Evolutionary conservation across 352 stramenopile genomes (phyloP), one percentile per base, ranked within the genome.

Genomic region (Pythium dissotocum): DNA sequence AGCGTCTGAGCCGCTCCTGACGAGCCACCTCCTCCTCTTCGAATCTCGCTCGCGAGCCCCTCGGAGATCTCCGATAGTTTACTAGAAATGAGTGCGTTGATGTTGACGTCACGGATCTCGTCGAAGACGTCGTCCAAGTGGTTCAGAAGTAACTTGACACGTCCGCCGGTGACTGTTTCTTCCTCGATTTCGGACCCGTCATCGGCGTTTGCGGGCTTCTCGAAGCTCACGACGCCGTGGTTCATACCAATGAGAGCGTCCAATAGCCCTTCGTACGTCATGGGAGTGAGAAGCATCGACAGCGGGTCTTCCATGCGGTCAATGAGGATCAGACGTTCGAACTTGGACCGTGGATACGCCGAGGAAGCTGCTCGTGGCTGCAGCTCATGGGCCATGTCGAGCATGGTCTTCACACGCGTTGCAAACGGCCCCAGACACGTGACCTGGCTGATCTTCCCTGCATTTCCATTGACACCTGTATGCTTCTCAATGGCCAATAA

Each of bases 221-320:
- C 72, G 65, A 89, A 89, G 42, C 65, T 80, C 18, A 95, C 76
- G 24, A 91, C 77, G 18, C 87, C 79, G 51, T 95, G 84, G 54
- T 93, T 88, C 18, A 93, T 77, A 7, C 82, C 83, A 12, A 95
- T 67, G 1, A 93, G 71, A 13, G 83, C 79, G 63, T 95, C 85
- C 49, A 95, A 59, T 40, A 95, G 63, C 1, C 84, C 87, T 74
- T 95, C 87, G 64, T 95, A 95, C 67, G 83, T 91, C 83, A 95
- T 91, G 24, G 87, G 87, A 26, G 84, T 93, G 30, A 93, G 69
- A 61, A 95, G 58, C 83, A 95, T 90, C 6, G 87, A 91, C 65
- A 92, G 69, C 24, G 84, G 87, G 53, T 95, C 84, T 59, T 93
- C 77, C 82, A 91, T 89, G 2, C 87, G 76, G 59, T 94, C 87